phyloP scores from a whole-genome alignment of 768 basidiomycete species.

The Lentinula aciculospora region DNA sequence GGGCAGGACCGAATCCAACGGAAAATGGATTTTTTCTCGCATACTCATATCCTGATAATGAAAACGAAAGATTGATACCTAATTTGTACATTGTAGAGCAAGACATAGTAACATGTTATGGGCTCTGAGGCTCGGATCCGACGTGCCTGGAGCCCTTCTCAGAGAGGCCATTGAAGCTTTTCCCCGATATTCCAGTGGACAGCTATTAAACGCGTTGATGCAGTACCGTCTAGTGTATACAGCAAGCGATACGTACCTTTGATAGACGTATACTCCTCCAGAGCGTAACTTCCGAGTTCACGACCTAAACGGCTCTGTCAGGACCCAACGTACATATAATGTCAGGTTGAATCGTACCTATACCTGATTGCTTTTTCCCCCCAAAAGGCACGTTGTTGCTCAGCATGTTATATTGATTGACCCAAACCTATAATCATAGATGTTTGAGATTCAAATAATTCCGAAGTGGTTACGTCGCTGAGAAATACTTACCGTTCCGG shows the following conservation, averaged over 20 bases:
- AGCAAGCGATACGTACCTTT: constrained; percentile 21
- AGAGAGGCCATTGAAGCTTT: constrained; percentile 74
- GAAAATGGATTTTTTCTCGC: too few relatives aligned
- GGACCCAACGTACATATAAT: background rate
- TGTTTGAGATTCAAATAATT: background rate
- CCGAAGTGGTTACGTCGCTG: background rate
- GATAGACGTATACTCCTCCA: constrained; percentile 69
- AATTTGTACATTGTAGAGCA: background rate
- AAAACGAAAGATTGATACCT: background rate
- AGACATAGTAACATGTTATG: background rate
- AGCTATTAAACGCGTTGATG: constrained; percentile 55
- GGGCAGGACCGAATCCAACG: too few relatives aligned
- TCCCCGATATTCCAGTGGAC: constrained; percentile 86
- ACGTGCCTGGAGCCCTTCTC: too few relatives aligned
- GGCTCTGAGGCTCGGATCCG: too few relatives aligned
- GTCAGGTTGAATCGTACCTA: constrained; percentile 42
- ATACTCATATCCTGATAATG: too few relatives aligned
- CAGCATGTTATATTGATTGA: constrained; percentile 83
- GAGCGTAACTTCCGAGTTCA: constrained; percentile 80
- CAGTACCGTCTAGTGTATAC: background rate
- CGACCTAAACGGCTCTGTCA: constrained; percentile 47
- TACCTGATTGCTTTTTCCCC: constrained; percentile 90
- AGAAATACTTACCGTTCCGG: constrained; percentile 65
- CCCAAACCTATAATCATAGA: constrained; percentile 65
- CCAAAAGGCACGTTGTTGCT: constrained; percentile 93